Conservation (phyloP, 2,329 filamentous ascomycete species). For the Arthrobotrys sphaeroides region DNA sequence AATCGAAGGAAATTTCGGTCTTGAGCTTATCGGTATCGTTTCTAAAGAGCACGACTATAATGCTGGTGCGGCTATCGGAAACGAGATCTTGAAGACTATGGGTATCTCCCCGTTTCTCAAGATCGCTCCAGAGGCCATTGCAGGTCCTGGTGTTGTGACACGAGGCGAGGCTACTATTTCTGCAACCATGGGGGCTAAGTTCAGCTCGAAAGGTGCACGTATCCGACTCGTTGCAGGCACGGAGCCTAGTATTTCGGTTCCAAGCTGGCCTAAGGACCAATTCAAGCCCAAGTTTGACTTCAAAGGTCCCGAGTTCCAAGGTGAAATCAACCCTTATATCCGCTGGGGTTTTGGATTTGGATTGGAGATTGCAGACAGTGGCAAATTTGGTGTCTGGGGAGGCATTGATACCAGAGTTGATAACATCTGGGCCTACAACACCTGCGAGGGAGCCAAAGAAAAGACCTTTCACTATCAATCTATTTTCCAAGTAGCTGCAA, state of each 20-base stretch:
- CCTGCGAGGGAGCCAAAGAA: background rate
- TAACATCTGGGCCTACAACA: background rate
- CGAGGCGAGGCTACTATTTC: background rate
- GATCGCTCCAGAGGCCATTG: constrained; percentile 3
- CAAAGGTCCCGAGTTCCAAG: background rate
- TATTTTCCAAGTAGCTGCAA: background rate
- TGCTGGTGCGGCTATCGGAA: background rate
- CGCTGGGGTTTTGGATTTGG: background rate
- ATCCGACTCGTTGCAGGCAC: background rate
- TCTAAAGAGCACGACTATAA: constrained; percentile 16
- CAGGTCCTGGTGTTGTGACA: background rate
- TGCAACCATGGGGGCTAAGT: background rate
- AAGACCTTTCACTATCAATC: background rate
- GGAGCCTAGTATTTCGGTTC: background rate
- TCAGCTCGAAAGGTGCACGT: background rate
- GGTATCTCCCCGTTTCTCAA: background rate
- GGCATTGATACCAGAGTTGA: background rate
- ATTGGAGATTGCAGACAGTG: background rate
- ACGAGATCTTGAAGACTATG: background rate
- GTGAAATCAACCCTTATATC: background rate
- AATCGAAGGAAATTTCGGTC: background rate
- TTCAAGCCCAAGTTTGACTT: constrained; percentile 1
- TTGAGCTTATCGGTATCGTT: background rate
- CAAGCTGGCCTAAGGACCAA: constrained; percentile 1
- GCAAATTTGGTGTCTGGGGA: background rate